Evolutionary conservation across 2,329 filamentous ascomycete species (phyloP).

Genomic region (Bimuria novae-zelandiae): DNA sequence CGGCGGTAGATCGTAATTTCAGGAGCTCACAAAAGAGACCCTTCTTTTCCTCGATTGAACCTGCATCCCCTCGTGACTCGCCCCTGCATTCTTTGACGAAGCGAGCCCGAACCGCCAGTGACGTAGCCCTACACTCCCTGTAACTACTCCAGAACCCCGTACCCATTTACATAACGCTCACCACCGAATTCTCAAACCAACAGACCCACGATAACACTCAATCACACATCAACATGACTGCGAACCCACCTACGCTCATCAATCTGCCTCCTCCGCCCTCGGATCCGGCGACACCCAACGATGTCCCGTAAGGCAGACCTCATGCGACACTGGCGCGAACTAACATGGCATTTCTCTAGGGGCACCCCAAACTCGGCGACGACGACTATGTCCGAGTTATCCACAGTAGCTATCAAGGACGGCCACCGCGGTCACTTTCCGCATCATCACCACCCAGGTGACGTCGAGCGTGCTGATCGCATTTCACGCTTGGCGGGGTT

Average conservation of each 20-base stretch:
- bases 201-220: slow-evolving; percentile 10
- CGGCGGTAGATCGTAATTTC: neutral
- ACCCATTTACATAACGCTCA: slow-evolving; percentile 4
- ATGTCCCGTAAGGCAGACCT: slow-evolving; percentile 73
- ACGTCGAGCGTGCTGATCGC: slow-evolving; percentile 90
- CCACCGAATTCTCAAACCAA: neutral
- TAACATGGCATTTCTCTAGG: slow-evolving; percentile 52
- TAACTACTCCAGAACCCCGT: neutral
- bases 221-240: slow-evolving; percentile 30
- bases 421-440: slow-evolving; percentile 83
- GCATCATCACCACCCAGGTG: slow-evolving; percentile 70
- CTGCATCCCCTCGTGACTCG: slow-evolving; percentile 11
- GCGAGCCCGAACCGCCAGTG: slow-evolving; percentile 12
- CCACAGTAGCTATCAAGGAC: slow-evolving; percentile 94
- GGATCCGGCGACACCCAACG: slow-evolving; percentile 82
- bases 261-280: slow-evolving; percentile 83
- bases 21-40: neutral
- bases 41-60: neutral
- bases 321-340: slow-evolving; percentile 13
- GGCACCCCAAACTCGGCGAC: slow-evolving; percentile 92
- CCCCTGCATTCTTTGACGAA: slow-evolving; percentile 22
- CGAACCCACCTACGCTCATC: slow-evolving; percentile 69
- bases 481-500: slow-evolving; percentile 94
- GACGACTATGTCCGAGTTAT: slow-evolving; percentile 88
- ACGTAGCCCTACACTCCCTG: slow-evolving; percentile 11